Evolutionary conservation across 2,329 filamentous ascomycete genomes (phyloP).

Genomic region (Calonectria pteridis): DNA sequence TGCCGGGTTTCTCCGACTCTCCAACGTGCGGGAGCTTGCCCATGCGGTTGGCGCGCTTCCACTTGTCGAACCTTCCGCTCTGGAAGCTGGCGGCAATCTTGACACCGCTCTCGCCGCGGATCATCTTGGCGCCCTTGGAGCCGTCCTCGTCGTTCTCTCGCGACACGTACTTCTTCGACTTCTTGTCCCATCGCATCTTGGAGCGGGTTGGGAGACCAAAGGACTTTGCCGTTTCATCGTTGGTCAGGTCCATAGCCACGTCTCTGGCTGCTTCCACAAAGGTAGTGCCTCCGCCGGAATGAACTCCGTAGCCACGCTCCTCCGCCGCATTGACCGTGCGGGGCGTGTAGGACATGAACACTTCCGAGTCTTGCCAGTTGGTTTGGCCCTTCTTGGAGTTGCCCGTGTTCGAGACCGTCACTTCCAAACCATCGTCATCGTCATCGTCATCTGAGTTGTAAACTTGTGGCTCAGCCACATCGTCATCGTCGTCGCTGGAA

Average conservation of each 20-base stretch:
- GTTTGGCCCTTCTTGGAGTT: slow-evolving; percentile 67
- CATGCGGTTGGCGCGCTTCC: slow-evolving; percentile 89
- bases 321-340: slow-evolving; percentile 84
- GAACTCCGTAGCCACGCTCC: slow-evolving; percentile 93
- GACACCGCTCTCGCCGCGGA: slow-evolving; percentile 90
- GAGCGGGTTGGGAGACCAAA: slow-evolving; percentile 83
- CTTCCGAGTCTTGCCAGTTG: slow-evolving; percentile 84
- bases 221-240: slow-evolving; percentile 84
- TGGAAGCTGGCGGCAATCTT: slow-evolving; percentile 97
- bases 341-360: slow-evolving; percentile 97
- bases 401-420: slow-evolving; percentile 75
- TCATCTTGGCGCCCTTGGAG: slow-evolving; percentile 77
- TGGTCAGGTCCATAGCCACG: slow-evolving; percentile 91
- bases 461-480: slow-evolving; percentile 57
- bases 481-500: slow-evolving; percentile 48
- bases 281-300: slow-evolving; percentile 80
- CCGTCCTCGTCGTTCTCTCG: slow-evolving; percentile 96
- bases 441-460: slow-evolving; percentile 66
- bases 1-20: slow-evolving; percentile 74
- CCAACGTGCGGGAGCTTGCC: slow-evolving; percentile 84
- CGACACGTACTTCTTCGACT: slow-evolving; percentile 93
- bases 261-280: slow-evolving; percentile 91
- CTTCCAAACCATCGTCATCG: slow-evolving; percentile 71
- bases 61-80: slow-evolving; percentile 91
- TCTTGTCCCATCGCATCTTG: slow-evolving; percentile 96